Evolutionary conservation across 371 early-diverging fungal species (phyloP).

Genomic region (Enterospora canceri): DNA sequence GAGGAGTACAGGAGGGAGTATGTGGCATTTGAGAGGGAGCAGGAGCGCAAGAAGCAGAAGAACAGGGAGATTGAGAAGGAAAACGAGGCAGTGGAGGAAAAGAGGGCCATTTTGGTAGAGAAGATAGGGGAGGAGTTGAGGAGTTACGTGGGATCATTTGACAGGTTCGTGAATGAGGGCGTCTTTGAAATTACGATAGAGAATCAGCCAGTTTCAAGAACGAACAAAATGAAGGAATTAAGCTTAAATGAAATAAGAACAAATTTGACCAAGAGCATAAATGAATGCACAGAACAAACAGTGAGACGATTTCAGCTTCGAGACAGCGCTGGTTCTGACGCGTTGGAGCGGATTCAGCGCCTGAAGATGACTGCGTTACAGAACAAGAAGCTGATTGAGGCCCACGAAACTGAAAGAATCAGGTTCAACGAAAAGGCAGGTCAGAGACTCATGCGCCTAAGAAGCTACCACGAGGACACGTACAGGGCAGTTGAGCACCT

Average conservation of each 20-base stretch:
- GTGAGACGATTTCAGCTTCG: too few species aligned
- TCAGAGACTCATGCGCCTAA: slow-evolving; percentile 41
- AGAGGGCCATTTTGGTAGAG: background rate
- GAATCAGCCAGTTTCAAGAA: too few species aligned
- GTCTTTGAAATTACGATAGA: background rate
- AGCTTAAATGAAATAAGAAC: background rate
- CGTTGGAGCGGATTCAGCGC: background rate
- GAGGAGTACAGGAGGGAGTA: too few species aligned
- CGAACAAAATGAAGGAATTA: too few species aligned
- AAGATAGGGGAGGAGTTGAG: slow-evolving; percentile 2
- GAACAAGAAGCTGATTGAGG: slow-evolving; percentile 17
- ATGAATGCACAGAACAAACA: background rate
- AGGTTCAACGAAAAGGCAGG: slow-evolving; percentile 34
- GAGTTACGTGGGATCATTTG: too few species aligned
- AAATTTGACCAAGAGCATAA: background rate
- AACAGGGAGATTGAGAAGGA: slow-evolving; percentile 12
- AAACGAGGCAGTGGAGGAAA: slow-evolving; percentile 17
- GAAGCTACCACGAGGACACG: slow-evolving; percentile 51
- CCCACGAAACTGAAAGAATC: slow-evolving; percentile 35
- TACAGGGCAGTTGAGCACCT: slow-evolving; percentile 51
- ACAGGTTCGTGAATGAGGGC: too few species aligned
- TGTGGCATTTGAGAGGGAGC: background rate
- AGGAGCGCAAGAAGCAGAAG: slow-evolving; percentile 6
- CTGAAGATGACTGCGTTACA: background rate
- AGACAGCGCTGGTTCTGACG: too few species aligned